Percentiles rank a stretch among this genome's conserved stretches.
Evolutionary conservation across 2,329 filamentous ascomycete genomes (phyloP).

Genomic region (Colletotrichum caudatum): DNA sequence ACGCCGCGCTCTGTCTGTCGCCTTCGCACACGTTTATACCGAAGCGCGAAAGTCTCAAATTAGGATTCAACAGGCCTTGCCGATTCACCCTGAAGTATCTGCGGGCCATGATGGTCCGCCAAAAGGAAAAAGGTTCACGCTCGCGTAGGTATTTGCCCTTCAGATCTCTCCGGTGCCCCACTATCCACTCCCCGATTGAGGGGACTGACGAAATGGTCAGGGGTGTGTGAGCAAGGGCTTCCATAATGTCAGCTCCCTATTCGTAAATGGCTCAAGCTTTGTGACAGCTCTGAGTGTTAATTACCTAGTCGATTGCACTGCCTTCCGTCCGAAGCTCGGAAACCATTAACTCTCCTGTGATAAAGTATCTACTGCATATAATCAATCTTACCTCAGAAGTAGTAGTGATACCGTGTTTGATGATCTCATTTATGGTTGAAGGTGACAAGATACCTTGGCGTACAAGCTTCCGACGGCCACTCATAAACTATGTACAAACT

Average conservation of each 20-base stretch:
- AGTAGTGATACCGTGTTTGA: background rate
- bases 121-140: slow-evolving; percentile 16
- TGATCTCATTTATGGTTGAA: slow-evolving; percentile 6
- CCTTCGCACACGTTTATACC: slow-evolving; percentile 19
- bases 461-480: slow-evolving; percentile 10
- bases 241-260: slow-evolving; percentile 25
- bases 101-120: slow-evolving; percentile 10
- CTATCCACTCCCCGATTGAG: slow-evolving; percentile 32
- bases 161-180: slow-evolving; percentile 31
- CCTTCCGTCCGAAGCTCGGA: slow-evolving; percentile 21
- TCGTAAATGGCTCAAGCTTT: slow-evolving; percentile 33
- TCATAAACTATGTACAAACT: background rate
- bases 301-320: slow-evolving; percentile 4
- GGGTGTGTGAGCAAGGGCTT: slow-evolving; percentile 22
- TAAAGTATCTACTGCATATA: background rate
- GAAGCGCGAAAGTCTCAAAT: slow-evolving; percentile 7
- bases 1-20: slow-evolving; percentile 31
- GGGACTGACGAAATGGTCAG: slow-evolving; percentile 12
- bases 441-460: slow-evolving; percentile 8
- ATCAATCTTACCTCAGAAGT: background rate
- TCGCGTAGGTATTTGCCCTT: slow-evolving; percentile 10
- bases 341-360: background rate
- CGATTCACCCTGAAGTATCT: background rate
- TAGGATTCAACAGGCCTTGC: slow-evolving; percentile 1
- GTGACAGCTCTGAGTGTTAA: slow-evolving; percentile 22